These are phyloP conservation scores for Pyrrhoderma lamaoense DNA, from an alignment of 1,284 basidiomycete genomes.

Conservation along the genomic window DNA sequence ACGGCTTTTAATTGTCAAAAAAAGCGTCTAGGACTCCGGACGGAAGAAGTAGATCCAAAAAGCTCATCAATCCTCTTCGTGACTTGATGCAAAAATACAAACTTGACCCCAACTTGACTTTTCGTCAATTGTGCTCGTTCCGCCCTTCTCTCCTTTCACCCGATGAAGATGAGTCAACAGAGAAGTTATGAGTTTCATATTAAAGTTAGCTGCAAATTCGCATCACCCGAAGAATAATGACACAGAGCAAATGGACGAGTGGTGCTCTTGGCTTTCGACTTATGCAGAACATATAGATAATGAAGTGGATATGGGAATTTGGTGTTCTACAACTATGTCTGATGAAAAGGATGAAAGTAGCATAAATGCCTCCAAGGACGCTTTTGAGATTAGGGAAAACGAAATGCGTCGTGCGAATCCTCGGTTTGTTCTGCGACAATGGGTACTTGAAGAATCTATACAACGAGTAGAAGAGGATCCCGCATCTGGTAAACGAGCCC, in stretches of 20 bases:
- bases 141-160: conserved; percentile 36
- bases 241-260: conserved; percentile 39
- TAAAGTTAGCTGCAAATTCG: conserved; percentile 35
- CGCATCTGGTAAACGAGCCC: conserved; percentile 48
- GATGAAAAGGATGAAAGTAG: conserved; percentile 22
- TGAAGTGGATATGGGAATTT: conserved; percentile 31
- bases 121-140: conserved; percentile 67
- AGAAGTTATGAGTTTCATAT: conserved; percentile 39
- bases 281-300: conserved; percentile 56
- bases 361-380: conserved; percentile 9
- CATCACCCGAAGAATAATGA: conserved; percentile 39
- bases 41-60: conserved; percentile 38
- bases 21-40: conserved; percentile 69
- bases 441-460: conserved; percentile 89
- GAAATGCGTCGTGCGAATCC: conserved; percentile 63
- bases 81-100: conserved; percentile 60
- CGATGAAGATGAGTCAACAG: conserved; percentile 18
- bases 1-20: neutral
- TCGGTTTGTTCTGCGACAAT: conserved; percentile 84
- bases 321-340: conserved; percentile 23
- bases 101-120: conserved; percentile 80
- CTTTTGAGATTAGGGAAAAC: conserved; percentile 6
- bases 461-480: conserved; percentile 57
- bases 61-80: conserved; percentile 58
- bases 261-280: conserved; percentile 56